Conservation (phyloP, 2,329 filamentous ascomycete species). For the Juglanconis juglandina region DNA sequence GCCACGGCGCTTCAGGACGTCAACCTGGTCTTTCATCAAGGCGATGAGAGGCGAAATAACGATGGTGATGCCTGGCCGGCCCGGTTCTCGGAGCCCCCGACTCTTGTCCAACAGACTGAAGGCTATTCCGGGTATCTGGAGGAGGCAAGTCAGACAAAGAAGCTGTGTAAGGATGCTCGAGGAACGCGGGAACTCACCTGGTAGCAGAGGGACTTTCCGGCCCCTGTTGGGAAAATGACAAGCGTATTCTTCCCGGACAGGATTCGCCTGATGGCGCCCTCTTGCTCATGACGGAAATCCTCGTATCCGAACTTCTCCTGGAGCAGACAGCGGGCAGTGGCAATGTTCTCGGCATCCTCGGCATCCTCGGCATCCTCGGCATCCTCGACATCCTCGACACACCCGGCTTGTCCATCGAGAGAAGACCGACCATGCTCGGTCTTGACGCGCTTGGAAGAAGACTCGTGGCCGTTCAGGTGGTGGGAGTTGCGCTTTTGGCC, state of each 20-base stretch:
- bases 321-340: slow-evolving; percentile 29
- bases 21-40: slow-evolving; percentile 60
- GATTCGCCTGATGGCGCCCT: slow-evolving; percentile 36
- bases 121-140: slow-evolving; percentile 43
- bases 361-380: no score
- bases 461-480: background rate
- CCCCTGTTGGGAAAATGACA: slow-evolving; percentile 45
- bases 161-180: no score
- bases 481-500: background rate
- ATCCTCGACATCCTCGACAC: background rate
- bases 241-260: slow-evolving; percentile 39
- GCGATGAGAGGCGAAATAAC: slow-evolving; percentile 56
- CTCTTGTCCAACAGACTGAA: slow-evolving; percentile 41
- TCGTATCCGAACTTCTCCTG: slow-evolving; percentile 36
- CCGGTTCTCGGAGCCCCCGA: slow-evolving; percentile 23
- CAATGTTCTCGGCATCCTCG: background rate
- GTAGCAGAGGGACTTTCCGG: slow-evolving; percentile 49
- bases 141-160: background rate
- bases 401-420: background rate
- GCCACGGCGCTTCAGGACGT: slow-evolving; percentile 46
- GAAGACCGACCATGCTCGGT: background rate
- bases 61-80: slow-evolving; percentile 48
- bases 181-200: slow-evolving; percentile 31
- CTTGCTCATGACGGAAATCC: slow-evolving; percentile 43
- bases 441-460: background rate